Evolutionary conservation across 2,329 filamentous ascomycete species (phyloP).

Genomic region (Xylariomycetidae sp.): DNA sequence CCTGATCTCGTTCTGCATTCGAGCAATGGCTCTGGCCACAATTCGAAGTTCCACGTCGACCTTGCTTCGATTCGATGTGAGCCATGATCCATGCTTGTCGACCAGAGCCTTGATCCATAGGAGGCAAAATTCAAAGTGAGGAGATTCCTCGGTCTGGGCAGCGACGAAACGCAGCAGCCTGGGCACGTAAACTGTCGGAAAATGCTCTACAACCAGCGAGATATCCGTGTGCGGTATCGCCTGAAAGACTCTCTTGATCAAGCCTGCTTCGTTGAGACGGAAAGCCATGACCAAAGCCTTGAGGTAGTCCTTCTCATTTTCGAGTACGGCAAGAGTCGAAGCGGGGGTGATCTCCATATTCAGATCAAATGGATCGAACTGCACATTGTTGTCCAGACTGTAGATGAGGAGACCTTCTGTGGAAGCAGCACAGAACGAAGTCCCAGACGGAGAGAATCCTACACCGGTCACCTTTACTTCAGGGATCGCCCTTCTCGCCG

Average conservation of each 20-base stretch:
- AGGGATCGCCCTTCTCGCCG: conserved; percentile 67
- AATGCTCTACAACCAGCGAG: conserved; percentile 67
- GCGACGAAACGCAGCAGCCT: conserved; percentile 84
- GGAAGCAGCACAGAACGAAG: conserved; percentile 88
- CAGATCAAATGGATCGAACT: conserved; percentile 95
- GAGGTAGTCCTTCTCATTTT: conserved; percentile 71
- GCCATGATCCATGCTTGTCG: conserved; percentile 76
- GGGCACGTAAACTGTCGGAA: conserved; percentile 83
- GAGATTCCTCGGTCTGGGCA: conserved; percentile 80
- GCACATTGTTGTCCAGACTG: conserved; percentile 75
- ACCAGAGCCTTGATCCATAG: conserved; percentile 85
- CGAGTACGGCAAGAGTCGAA: conserved; percentile 66
- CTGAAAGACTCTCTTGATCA: conserved; percentile 84
- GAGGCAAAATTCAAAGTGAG: conserved; percentile 91
- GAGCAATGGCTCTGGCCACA: conserved; percentile 73
- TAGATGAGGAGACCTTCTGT: conserved; percentile 94
- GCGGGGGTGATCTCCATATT: conserved; percentile 90
- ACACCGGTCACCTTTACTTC: conserved; percentile 83
- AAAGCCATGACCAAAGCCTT: conserved; percentile 97
- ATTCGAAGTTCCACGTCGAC: conserved; percentile 81
- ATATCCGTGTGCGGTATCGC: conserved; percentile 73
- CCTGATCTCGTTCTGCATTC: conserved; percentile 78
- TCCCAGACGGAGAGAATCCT: conserved; percentile 82
- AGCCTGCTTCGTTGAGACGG: conserved; percentile 78
- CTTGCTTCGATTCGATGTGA: conserved; percentile 74